These are phyloP conservation scores for Raphidocelis subcapitata DNA, from an alignment of 139 green algal species.

Conservation along the genomic window DNA sequence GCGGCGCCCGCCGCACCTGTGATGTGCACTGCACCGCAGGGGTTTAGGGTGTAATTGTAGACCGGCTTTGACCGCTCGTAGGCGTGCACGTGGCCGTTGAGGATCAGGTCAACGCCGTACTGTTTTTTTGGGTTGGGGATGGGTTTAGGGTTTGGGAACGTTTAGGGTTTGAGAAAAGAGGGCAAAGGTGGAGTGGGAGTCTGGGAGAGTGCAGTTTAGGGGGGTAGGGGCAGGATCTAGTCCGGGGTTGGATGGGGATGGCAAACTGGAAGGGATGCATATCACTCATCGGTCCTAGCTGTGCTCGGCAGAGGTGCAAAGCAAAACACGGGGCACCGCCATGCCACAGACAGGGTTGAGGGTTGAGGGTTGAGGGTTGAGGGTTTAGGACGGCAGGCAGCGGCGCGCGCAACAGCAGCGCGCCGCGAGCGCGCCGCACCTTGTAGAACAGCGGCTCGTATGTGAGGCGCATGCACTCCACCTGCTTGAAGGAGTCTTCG, in stretches of 20 bases:
- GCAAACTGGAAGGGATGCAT: too few species aligned
- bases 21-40: constrained; percentile 49
- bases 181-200: neutral
- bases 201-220: too few species aligned
- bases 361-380: too few species aligned
- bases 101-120: constrained; percentile 43
- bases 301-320: too few species aligned
- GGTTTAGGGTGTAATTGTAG: constrained; percentile 42
- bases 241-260: too few species aligned
- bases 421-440: too few species aligned
- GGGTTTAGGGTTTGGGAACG: neutral
- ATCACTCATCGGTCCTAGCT: too few species aligned
- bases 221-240: too few species aligned
- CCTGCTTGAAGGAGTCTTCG: constrained; percentile 37
- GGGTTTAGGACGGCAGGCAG: too few species aligned
- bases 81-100: constrained; percentile 56
- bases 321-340: too few species aligned
- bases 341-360: too few species aligned
- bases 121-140: neutral
- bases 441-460: constrained; percentile 41
- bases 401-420: too few species aligned
- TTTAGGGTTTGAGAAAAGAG: neutral
- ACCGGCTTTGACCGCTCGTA: constrained; percentile 54
- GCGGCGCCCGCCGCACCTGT: constrained; percentile 24
- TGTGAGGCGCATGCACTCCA: constrained; percentile 38